Evolutionary conservation across 805 yeast species (phyloP).

Genomic region (Metschnikowia orientalis): DNA sequence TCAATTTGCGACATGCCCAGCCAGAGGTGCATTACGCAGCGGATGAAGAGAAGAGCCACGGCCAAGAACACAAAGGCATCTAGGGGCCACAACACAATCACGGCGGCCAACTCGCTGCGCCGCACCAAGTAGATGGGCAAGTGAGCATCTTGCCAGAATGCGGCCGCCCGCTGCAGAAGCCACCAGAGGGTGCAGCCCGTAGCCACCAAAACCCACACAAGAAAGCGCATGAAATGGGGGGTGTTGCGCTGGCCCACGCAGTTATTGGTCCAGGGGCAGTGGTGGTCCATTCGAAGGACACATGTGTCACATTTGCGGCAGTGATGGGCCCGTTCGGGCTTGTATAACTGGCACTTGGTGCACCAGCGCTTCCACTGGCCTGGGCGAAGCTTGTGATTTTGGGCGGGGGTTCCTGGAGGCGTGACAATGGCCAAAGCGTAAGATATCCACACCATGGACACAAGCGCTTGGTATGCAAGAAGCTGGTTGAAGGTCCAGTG

Average conservation of each 20-base stretch:
- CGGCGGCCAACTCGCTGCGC: conserved; percentile 49
- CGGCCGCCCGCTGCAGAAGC: conserved; percentile 35
- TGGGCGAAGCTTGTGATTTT: conserved; percentile 35
- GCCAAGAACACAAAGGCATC: conserved; percentile 58
- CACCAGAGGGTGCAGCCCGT: conserved; percentile 45
- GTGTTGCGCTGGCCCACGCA: conserved; percentile 79
- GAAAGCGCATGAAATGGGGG: conserved; percentile 76
- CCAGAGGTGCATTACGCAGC: conserved; percentile 55
- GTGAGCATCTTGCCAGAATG: conserved; percentile 45
- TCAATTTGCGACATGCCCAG: conserved; percentile 87
- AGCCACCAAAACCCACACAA: conserved; percentile 58
- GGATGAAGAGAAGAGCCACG: conserved; percentile 51
- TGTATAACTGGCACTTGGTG: conserved; percentile 62
- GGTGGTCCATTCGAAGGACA: conserved; percentile 90
- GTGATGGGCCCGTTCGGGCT: conserved; percentile 85
- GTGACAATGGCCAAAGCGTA: conserved; percentile 64
- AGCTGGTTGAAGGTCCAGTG: conserved; percentile 39
- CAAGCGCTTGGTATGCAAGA: conserved; percentile 41
- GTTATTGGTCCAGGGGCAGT: conserved; percentile 87
- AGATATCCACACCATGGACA: conserved; percentile 66
- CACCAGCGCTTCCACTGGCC: conserved; percentile 68
- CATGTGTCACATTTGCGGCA: conserved; percentile 74
- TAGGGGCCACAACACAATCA: conserved; percentile 51
- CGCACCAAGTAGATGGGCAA: conserved; percentile 55
- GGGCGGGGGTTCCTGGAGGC: conserved; percentile 61